Conservation (phyloP, 257 asterid genomes). For the Capsicum chinense region DNA sequence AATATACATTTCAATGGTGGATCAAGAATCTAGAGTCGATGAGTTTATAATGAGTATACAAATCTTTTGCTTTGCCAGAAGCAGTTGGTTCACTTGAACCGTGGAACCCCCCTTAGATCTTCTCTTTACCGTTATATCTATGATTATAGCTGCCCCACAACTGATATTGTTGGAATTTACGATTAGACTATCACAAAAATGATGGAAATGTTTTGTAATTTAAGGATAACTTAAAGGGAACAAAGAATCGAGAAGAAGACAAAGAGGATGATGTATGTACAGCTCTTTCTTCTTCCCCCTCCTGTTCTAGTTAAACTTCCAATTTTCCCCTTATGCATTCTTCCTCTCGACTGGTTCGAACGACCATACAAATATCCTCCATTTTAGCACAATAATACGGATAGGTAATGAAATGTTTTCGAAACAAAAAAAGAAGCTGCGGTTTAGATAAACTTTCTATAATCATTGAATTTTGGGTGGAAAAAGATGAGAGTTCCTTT, state of each 20-base stretch:
- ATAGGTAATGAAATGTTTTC: conserved; percentile 23
- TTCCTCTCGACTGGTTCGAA: neutral
- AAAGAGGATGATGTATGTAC: conserved; percentile 32
- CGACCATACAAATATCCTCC: conserved; percentile 29
- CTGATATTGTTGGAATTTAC: neutral
- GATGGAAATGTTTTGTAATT: neutral
- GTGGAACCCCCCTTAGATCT: neutral
- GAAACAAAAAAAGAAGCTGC: neutral
- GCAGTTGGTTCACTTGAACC: neutral
- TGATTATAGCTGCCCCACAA: neutral
- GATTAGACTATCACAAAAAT: neutral
- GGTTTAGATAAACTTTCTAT: neutral
- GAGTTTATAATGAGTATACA: neutral
- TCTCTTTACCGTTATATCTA: neutral
- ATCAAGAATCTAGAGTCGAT: neutral
- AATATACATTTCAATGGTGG: neutral
- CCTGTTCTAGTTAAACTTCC: neutral
- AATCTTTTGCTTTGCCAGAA: neutral
- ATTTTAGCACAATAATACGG: conserved; percentile 26
- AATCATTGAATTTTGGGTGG: conserved; percentile 2
- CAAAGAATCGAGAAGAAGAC: conserved; percentile 28
- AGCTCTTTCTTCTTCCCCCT: conserved; percentile 29
- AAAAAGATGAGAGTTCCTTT: neutral
- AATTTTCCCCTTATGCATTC: neutral
- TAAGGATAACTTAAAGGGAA: neutral